Conservation (phyloP, 169 alveolate genomes). For the Theileria parva region DNA sequence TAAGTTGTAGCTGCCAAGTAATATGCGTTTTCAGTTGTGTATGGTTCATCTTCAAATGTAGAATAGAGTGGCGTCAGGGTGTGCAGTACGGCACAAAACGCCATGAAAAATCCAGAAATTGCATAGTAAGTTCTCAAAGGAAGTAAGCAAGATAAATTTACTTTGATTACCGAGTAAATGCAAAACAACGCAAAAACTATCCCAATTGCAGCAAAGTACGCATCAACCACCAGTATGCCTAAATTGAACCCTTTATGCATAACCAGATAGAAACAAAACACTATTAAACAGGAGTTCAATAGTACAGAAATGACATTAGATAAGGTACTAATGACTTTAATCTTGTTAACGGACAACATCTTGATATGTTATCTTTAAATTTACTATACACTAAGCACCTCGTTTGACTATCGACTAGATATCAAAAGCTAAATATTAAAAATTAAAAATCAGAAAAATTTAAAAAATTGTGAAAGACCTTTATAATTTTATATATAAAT, state of each 20-base stretch:
- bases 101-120: background rate
- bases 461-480: background rate
- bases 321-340: background rate
- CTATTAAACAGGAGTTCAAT: background rate
- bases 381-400: background rate
- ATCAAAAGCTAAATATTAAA: constrained; percentile 8
- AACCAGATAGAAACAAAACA: background rate
- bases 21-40: background rate
- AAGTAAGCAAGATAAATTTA: background rate
- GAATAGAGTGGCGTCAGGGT: background rate
- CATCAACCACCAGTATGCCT: background rate
- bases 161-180: background rate
- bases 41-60: background rate
- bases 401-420: background rate
- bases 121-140: background rate
- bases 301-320: background rate
- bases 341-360: background rate
- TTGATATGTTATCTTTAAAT: background rate
- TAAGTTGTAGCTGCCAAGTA: background rate
- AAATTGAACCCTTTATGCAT: background rate
- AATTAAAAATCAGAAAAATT: constrained; percentile 1
- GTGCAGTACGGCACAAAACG: background rate
- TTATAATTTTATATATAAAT: background rate
- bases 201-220: background rate
- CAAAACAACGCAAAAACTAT: background rate